These are phyloP conservation scores for Alternaria metachromatica DNA, from an alignment of 2,329 filamentous ascomycete species.

Conservation along the genomic window DNA sequence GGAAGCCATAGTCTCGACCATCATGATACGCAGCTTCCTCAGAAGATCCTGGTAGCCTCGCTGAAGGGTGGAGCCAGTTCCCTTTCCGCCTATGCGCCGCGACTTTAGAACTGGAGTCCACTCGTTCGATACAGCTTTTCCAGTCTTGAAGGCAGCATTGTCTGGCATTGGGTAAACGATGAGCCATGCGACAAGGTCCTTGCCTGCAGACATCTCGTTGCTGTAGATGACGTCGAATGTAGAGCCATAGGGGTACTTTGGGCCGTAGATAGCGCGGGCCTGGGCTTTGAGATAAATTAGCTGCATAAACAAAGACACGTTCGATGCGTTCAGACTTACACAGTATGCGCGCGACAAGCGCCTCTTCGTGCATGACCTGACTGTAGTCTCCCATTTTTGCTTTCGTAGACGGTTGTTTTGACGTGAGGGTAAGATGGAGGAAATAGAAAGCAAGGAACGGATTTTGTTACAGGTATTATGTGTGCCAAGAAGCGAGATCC, in stretches of 20 bases:
- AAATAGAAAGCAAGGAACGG: too few relatives aligned
- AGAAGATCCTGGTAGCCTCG: too few relatives aligned
- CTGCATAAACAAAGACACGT: too few relatives aligned
- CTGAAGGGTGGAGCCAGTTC: too few relatives aligned
- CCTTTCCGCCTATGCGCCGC: too few relatives aligned
- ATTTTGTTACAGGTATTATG: too few relatives aligned
- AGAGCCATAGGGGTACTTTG: neutral
- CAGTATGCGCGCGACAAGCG: neutral
- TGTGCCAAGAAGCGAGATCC: too few relatives aligned
- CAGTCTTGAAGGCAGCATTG: accelerated
- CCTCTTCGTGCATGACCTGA: neutral
- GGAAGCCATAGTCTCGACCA: neutral
- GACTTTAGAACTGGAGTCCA: neutral
- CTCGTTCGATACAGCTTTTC: neutral
- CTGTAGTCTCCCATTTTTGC: neutral
- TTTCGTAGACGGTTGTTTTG: neutral
- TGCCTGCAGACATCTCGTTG: too few relatives aligned
- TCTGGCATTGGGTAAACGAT: neutral
- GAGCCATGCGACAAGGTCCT: neutral
- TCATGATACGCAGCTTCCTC: neutral
- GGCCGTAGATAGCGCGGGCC: neutral
- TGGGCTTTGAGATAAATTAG: neutral
- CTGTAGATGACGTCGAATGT: neutral
- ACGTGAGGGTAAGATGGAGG: too few relatives aligned
- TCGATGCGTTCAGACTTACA: neutral